Evolutionary conservation across 2,329 filamentous ascomycete genomes (phyloP).

Genomic region (Colletotrichum chrysophilum): DNA sequence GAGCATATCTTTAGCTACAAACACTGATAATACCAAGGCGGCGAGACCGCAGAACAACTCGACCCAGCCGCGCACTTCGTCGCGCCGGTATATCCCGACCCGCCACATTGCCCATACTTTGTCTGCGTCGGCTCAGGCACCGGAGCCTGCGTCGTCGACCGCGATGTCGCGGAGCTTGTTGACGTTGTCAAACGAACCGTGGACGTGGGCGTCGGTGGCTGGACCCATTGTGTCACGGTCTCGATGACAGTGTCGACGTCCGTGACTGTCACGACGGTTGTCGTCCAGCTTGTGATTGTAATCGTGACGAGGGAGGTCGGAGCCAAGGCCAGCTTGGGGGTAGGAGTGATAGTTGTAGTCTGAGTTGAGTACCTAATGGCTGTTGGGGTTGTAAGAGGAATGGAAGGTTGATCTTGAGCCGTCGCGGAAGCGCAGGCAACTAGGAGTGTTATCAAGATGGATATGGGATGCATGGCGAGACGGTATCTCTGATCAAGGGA

Average conservation of each 20-base stretch:
- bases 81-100: slow-evolving; percentile 1
- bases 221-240: slow-evolving; percentile 14
- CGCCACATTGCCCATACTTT: slow-evolving; percentile 19
- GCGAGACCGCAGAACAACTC: slow-evolving; percentile 6
- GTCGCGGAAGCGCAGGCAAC: not conserved
- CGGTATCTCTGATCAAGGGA: not conserved
- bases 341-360: not conserved
- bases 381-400: not conserved
- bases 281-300: slow-evolving; percentile 10
- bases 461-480: not conserved
- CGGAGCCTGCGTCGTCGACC: slow-evolving; percentile 1
- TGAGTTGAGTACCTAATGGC: not conserved
- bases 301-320: not conserved
- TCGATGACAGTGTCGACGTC: slow-evolving; percentile 4
- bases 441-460: not conserved
- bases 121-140: slow-evolving; percentile 12
- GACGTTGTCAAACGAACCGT: not conserved
- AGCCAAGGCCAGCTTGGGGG: not conserved
- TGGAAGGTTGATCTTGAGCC: slow-evolving; percentile 1
- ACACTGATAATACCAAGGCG: slow-evolving; percentile 14
- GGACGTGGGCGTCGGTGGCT: not conserved
- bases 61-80: slow-evolving; percentile 12
- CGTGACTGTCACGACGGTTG: not conserved
- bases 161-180: not conserved
- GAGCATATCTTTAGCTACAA: not conserved